Evolutionary conservation across 192 early-diverging fungal species (phyloP), one percentile per base, ranked within the genome.

Genomic region (Pilaira anomala): DNA sequence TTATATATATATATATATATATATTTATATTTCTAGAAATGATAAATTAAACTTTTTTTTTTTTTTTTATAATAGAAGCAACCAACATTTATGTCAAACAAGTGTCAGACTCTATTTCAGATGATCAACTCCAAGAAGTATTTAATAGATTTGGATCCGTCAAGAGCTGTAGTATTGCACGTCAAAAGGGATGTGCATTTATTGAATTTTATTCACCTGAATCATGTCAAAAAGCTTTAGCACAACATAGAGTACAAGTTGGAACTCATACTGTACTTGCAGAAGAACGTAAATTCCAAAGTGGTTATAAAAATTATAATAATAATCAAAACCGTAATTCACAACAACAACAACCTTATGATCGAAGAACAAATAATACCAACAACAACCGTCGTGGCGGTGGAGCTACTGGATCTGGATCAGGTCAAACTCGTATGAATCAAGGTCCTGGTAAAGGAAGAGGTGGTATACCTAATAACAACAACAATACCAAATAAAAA

Each of bases 41-140:
- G n/a, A n/a, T n/a, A n/a, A n/a, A 56, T 6, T 40, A 56, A 50
- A 18, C 4, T 6, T 18, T 55, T 55, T 36, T 18, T 55, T 29
- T 33, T 30, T 30, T 51, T 28, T 13, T 25, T 9, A 28, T 25
- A 24, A 51, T 54, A 54, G 52, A 54, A 5, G 22, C 39, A 18
- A 46, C 14, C 2, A 46, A 51, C n/a, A 73, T 79, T 58, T 76
- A 73, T 54, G 69, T 76, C 45, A 71, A 74, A 50, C 60, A 64
- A 51, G 77, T 78, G 5, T 67, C 66, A 22, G 65, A 73, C 40
- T 58, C 12, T 30, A 56, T 74, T 12, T 72, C 66, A n/a, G 72
- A 76, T 3, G 74, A 76, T 1, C 72, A 71, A 52, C 66, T 79
- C 18, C 48, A 76, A 25, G 71, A 79, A 2, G 78, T 68, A 2